These are phyloP conservation scores for Scalesia atractyloides DNA, from an alignment of 129 eudicot species.

Conservation along the genomic window DNA sequence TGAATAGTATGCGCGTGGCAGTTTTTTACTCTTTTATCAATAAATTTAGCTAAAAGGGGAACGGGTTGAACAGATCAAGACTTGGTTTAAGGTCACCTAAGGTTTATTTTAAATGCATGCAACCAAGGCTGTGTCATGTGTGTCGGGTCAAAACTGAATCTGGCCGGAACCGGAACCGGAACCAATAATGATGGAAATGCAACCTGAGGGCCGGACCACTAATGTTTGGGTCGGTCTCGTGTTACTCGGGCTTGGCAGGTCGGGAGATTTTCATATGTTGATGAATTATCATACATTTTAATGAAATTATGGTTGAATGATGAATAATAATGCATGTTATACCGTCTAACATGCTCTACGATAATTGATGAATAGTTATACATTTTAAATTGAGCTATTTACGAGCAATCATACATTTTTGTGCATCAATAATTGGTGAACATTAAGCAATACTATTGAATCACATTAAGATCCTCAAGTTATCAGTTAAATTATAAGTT, in stretches of 20 bases:
- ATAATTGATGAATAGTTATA: background rate
- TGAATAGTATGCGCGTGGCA: background rate
- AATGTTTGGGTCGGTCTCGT: too few relatives aligned
- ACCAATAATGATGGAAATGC: too few relatives aligned
- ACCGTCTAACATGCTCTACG: background rate
- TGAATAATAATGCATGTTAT: constrained; percentile 16
- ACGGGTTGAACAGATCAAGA: background rate
- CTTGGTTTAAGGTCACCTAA: background rate
- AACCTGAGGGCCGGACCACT: too few relatives aligned
- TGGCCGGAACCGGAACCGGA: too few relatives aligned
- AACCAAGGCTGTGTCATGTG: background rate
- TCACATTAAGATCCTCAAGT: background rate
- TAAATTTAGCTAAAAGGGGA: background rate
- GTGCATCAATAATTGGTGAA: constrained; percentile 14
- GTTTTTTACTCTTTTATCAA: background rate
- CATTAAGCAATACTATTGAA: background rate
- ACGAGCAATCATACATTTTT: constrained; percentile 2
- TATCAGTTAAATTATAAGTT: constrained; percentile 6
- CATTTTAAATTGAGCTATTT: constrained; percentile 4
- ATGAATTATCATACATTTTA: background rate
- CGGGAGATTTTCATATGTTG: background rate
- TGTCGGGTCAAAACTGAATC: too few relatives aligned
- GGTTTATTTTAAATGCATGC: background rate
- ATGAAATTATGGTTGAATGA: too few relatives aligned
- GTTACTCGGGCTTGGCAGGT: too few relatives aligned